Conservation (phyloP, 2,329 filamentous ascomycete species). For the Aspergillus amoenus region DNA sequence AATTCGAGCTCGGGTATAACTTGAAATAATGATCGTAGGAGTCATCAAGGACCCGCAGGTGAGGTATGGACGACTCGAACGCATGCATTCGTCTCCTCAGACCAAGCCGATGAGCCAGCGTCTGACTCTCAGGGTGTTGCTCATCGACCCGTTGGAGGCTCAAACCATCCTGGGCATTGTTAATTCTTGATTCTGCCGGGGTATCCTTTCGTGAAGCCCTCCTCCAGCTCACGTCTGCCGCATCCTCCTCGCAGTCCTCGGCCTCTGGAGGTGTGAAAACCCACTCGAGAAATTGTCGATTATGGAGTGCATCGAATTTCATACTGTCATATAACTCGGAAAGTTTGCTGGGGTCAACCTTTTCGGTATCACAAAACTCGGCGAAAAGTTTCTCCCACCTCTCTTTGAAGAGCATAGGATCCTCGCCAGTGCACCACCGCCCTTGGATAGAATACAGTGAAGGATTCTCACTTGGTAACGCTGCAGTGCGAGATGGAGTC, state of each 20-base stretch:
- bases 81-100: conserved; percentile 55
- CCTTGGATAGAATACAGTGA: conserved; percentile 73
- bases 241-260: conserved; percentile 70
- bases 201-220: conserved; percentile 21
- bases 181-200: conserved; percentile 19
- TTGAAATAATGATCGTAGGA: conserved; percentile 77
- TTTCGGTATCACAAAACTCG: conserved; percentile 95
- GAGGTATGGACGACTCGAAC: conserved; percentile 43
- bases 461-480: conserved; percentile 42
- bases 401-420: conserved; percentile 90
- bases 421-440: conserved; percentile 95
- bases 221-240: conserved; percentile 30
- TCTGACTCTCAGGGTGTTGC: conserved; percentile 30
- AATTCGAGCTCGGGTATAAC: conserved; percentile 74
- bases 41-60: conserved; percentile 51
- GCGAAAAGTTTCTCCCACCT: conserved; percentile 97
- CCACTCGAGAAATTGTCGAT: conserved; percentile 94
- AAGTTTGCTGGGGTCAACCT: conserved; percentile 98
- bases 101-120: conserved; percentile 42
- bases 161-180: conserved; percentile 17
- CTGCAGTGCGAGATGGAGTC: conserved; percentile 15
- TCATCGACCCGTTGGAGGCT: conserved; percentile 30
- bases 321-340: conserved; percentile 98
- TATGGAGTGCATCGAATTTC: conserved; percentile 98
- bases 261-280: conserved; percentile 84